Evolutionary conservation across 176 grass and related monocot genomes (phyloP), one percentile per base, ranked within the genome.

Genomic region (Phoenix roebelenii): DNA sequence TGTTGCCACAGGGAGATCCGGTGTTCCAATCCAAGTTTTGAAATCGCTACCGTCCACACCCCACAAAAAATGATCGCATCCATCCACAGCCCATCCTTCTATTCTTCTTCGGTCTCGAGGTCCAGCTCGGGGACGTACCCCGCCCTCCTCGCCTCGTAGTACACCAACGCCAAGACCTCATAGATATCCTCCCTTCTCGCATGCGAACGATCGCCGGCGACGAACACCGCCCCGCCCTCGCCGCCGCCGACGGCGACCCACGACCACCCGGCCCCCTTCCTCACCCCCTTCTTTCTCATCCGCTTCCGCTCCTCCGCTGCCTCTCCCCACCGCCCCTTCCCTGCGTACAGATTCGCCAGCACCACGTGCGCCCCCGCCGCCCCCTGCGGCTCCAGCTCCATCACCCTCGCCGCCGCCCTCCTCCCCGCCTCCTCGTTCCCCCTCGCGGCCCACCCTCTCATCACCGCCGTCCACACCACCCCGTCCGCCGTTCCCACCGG

Each of bases 261-360:
- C 35, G 87, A 90, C 81, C 77, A 90, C 19, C 82, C 87, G 28
- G 72, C 63, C 3, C 69, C 82, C 71, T 90, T 90, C 55, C 74
- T 59, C 66, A 85, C 53, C 68, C 86, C 78, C 76, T 82, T 85
- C 78, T 79, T 65, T 62, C 75, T 85, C 72, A 85, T 85, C 70
- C 53, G 48, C 68, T 64, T 63, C 50, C 81, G 61, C 61, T 90
- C 87, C 24, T 76, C 74, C 1, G 79, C 78, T 16, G 75, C 82
- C 50, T 85, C 78, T 18, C 10, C 57, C 78, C 87, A 90, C 48
- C 70, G 75, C 16, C 82, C 71, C 59, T 85, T 85, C 67, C 78
- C 59, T 10, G 78, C 78, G 60, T 82, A 85, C 5, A 85, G 54
- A 51, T 85, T 90, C 14, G 82, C 87, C 77, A 85, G 64, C 50